Base-by-base conservation (phyloP, 2,329 filamentous ascomycete genomes). In the Rhytidhysteron rufulum region DNA sequence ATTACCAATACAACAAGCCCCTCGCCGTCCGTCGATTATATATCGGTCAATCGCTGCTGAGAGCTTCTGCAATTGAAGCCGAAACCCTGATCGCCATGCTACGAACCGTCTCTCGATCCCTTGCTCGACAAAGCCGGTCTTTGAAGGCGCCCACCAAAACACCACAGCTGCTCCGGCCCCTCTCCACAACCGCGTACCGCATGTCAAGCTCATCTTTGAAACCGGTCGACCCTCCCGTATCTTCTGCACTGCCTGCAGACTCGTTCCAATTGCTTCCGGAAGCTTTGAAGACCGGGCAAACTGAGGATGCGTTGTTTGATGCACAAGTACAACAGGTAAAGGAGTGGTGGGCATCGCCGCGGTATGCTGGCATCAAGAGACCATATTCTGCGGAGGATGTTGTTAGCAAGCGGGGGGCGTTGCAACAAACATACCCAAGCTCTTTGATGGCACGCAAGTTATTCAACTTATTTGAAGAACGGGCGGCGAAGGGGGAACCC, bases 391-490 rank as follows among this genome's bases (percentile, higher is more conserved):
- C 89, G 1, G 86, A 84, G 55, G 90, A 95, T 69, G 85, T 98
- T 5, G 91, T 95, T 46, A 89, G 85, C 67, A 97, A 97, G 73
- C 79, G 93, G 46, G 93, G 93, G 8, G 84, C 88, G 5, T 78
- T 96, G 51, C 82, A 88, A 58, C 87, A 95, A 62, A 80, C 79
- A 37, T 97, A 96, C 54, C 87, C 93, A 1, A 95, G 89, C 69
- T 96, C 89, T 11, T 71, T 95, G 47, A 96, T 95, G 87, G 93
- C 91, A 1, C 78, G 88, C 59, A 97, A 98, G 70, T 78, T 98
- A 4, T 98, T 95, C 70, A 85, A 94, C 63, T 69, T 97, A 52
- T 74, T 98, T 40, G 83, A 85, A 49, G 83, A 94, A 68, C 78
- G 86, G 49, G 79, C 81, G 33, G 79, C 84, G 29, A 80, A 85